These are phyloP conservation scores for Lipomyces lipofer DNA, from an alignment of 805 yeast species.

Conservation along the genomic window DNA sequence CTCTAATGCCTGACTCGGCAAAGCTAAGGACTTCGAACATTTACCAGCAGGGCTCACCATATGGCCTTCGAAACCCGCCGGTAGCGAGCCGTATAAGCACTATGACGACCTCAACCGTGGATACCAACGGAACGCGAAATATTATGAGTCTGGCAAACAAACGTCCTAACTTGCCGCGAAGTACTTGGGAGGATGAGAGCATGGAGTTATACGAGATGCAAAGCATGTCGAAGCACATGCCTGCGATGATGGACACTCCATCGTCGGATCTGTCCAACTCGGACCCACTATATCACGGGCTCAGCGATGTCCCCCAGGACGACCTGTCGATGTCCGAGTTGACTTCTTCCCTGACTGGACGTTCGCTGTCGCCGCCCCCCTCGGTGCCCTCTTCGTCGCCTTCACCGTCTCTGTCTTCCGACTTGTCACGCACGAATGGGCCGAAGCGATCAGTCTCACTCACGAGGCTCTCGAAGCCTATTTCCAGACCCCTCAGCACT, in stretches of 20 bases:
- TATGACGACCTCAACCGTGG: neutral
- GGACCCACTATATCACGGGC: slow-evolving; percentile 1
- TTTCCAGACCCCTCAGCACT: neutral
- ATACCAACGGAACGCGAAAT: neutral
- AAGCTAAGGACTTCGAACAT: neutral
- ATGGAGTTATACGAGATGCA: slow-evolving; percentile 24
- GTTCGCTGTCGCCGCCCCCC: neutral
- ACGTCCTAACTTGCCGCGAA: neutral
- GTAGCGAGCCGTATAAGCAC: neutral
- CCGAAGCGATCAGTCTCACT: slow-evolving; percentile 1
- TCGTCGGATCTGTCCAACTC: slow-evolving; percentile 7
- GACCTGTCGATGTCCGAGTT: slow-evolving; percentile 5
- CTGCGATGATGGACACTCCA: neutral
- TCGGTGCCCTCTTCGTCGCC: neutral
- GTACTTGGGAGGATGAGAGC: neutral
- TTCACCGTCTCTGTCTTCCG: slow-evolving; percentile 1
- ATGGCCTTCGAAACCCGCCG: neutral
- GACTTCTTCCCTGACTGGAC: slow-evolving; percentile 14
- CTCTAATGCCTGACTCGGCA: slow-evolving; percentile 4
- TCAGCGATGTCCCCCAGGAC: neutral
- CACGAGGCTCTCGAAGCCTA: neutral
- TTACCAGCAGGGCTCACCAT: neutral
- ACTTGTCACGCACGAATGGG: no score
- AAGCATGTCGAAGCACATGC: slow-evolving; percentile 6
- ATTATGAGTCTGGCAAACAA: neutral